Conservation (phyloP, 1,284 basidiomycete genomes). For the Porodaedalea pini region DNA sequence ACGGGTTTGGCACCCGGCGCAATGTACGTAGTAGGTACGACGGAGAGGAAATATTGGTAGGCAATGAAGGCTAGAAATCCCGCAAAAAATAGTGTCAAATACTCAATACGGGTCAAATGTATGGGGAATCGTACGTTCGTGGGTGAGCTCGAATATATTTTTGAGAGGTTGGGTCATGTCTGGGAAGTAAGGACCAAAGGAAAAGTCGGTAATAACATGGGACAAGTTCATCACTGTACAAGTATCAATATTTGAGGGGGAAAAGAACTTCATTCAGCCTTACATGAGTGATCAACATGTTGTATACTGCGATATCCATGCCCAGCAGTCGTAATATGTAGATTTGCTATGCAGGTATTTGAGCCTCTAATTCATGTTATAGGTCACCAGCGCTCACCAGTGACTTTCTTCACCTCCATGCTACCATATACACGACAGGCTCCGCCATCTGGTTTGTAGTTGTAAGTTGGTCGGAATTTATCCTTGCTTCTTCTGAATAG, state of each 20-base stretch:
- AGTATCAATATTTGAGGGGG: background rate
- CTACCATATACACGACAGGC: conserved; percentile 88
- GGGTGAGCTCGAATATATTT: conserved; percentile 80
- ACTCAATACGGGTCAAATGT: no score
- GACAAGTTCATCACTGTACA: conserved; percentile 89
- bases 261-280: conserved; percentile 29
- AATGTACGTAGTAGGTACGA: conserved; percentile 93
- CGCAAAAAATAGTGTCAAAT: background rate
- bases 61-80: conserved; percentile 71
- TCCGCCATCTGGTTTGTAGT: conserved; percentile 59
- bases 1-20: conserved; percentile 58
- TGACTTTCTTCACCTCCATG: conserved; percentile 86
- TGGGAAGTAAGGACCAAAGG: conserved; percentile 95
- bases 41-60: conserved; percentile 95
- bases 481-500: conserved; percentile 44
- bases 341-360: conserved; percentile 53
- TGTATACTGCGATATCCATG: conserved; percentile 88
- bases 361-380: background rate
- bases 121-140: conserved; percentile 79
- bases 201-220: conserved; percentile 95
- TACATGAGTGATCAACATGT: conserved; percentile 84
- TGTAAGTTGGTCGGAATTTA: conserved; percentile 67
- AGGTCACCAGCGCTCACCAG: conserved; percentile 41
- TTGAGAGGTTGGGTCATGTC: conserved; percentile 94
- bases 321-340: conserved; percentile 89